Evolutionary conservation across 2,329 filamentous ascomycete genomes (phyloP).

Genomic region (Curvularia verruculosa): DNA sequence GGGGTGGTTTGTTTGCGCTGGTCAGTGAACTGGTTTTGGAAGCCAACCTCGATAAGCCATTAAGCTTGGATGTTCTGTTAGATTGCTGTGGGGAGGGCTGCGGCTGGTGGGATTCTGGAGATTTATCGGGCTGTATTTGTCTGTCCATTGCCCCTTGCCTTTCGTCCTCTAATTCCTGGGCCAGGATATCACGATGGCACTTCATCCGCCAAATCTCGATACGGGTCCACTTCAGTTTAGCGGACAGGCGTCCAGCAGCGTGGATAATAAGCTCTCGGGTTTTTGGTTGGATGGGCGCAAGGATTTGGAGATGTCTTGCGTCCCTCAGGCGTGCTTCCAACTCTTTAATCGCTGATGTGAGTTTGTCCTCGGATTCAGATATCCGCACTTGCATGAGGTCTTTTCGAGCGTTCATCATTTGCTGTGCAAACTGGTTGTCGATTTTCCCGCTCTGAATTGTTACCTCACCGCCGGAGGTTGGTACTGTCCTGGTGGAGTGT

Average conservation of each 20-base stretch:
- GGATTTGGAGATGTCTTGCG: conserved; percentile 83
- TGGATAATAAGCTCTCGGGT: conserved; percentile 85
- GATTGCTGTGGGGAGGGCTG: conserved; percentile 38
- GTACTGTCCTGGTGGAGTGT: conserved; percentile 63
- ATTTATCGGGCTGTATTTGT: conserved; percentile 35
- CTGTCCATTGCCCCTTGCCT: conserved; percentile 48
- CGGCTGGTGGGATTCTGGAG: conserved; percentile 25
- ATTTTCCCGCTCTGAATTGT: conserved; percentile 75
- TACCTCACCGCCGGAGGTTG: conserved; percentile 75
- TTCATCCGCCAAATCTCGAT: conserved; percentile 91
- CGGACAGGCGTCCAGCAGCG: conserved; percentile 81
- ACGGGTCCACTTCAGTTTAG: conserved; percentile 90
- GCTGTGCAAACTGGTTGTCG: conserved; percentile 81
- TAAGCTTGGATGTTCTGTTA: conserved; percentile 36
- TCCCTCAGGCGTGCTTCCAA: conserved; percentile 86
- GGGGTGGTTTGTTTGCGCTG: conserved; percentile 38
- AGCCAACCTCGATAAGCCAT: conserved; percentile 42
- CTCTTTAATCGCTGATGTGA: conserved; percentile 74
- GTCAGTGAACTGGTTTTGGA: conserved; percentile 47
- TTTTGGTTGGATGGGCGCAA: conserved; percentile 90
- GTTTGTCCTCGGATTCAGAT: conserved; percentile 77
- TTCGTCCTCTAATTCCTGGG: conserved; percentile 85
- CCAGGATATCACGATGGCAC: conserved; percentile 87
- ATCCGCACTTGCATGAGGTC: conserved; percentile 86
- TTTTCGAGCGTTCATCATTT: conserved; percentile 81